Base-by-base conservation (phyloP, 2,329 filamentous ascomycete species). In the Diaporthe humulicola region DNA sequence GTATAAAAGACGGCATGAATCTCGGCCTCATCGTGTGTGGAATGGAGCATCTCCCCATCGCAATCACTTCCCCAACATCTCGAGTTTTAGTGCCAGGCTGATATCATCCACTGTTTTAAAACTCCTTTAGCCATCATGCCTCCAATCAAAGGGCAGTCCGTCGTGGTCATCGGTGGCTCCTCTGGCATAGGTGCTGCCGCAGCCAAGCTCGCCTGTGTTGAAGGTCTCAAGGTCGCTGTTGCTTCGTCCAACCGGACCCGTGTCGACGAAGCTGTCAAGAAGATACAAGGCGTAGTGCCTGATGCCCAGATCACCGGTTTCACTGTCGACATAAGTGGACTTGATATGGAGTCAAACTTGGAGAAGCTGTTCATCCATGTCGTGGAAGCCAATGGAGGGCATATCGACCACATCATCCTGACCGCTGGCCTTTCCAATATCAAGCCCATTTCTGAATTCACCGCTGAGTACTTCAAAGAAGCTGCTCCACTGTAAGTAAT, bases 371-470 rank as follows among this genome's bases (percentile, higher is more conserved):
- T 90, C 42, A 45, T 25, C 40, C 22, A 73, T 12, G 60, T 69
- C 14, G 54, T 28, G 6, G 80, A 85, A 10, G 78, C 81, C 25
- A 80, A 79, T 0, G 80, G 78, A 17, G 42, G n/a, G 25, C 38
- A 36, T 4, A 77, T 90, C 33, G 86, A 90, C 76, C 88, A 90
- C 76, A 84, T 90, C 40, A 80, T 90, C 56, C 87, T 84, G 81
- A 89, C 87, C 0, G 88, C 89, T 1, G 88, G 86, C 57, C 87
- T 88, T 75, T 76, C 81, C 22, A 82, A 83, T 5, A 80, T 80
- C 28, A 81, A 83, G 42, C 80, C 82, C 2, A 74, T 89, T 14
- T 74, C 78, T 3, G 83, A 85, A 0, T 77, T 86, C 36, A 83
- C 80, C 0, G 78, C 87, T 45, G 81, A 84, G 4, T 80, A 80